A percentile compares a stretch with the other conserved stretches of the same genome.
These are phyloP conservation scores for Cardiospermum halicacabum DNA, from an alignment of 345 rosid genomes.

Conservation along the genomic window DNA sequence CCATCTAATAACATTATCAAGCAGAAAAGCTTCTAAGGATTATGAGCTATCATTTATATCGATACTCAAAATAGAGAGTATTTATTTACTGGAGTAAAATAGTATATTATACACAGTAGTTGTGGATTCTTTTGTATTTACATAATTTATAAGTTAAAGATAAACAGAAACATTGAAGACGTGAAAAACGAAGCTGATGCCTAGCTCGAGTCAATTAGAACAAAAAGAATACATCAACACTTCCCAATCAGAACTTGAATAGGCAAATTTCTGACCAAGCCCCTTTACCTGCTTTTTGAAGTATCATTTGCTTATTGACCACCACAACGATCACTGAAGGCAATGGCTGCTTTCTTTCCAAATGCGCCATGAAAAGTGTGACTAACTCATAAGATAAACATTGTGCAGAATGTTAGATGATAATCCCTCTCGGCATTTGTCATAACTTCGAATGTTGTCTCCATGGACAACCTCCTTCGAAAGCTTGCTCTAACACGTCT, in stretches of 20 bases:
- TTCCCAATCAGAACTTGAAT: neutral
- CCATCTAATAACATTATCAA: too few species aligned
- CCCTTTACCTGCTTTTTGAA: constrained; percentile 3
- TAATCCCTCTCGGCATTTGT: constrained; percentile 16
- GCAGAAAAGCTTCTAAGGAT: neutral
- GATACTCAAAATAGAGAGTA: neutral
- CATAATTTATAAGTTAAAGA: neutral
- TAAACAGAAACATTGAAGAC: too few species aligned
- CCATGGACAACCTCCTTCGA: constrained; percentile 98
- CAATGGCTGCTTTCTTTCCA: neutral
- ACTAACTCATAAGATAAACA: neutral
- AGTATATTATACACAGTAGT: constrained; percentile 5
- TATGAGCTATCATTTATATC: neutral
- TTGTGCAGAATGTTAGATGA: neutral
- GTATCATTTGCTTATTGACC: neutral
- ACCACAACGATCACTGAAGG: constrained; percentile 10
- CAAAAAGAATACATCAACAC: neutral
- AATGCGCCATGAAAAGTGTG: neutral
- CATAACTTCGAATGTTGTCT: constrained; percentile 72
- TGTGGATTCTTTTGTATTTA: neutral
- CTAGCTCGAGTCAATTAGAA: neutral
- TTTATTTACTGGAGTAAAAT: constrained; percentile 8
- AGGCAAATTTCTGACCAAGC: neutral
- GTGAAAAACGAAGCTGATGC: neutral
- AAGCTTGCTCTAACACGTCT: constrained; percentile 89